Evolutionary conservation across 176 grass and related monocot genomes (phyloP).

Genomic region (Oryza brachyantha): DNA sequence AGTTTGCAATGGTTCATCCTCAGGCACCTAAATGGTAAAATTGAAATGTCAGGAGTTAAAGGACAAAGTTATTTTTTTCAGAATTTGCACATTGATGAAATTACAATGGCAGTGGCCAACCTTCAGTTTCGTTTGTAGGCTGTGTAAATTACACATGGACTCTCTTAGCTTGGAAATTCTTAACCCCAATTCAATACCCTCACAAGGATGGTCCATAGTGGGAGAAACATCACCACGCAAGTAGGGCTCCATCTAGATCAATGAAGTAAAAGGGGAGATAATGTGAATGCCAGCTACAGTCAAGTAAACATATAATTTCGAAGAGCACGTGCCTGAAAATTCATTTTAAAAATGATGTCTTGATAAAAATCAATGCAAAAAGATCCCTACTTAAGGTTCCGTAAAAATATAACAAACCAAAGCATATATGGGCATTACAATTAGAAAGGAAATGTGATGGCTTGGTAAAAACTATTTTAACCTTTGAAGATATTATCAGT

Average conservation of each 20-base stretch:
- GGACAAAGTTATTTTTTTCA: constrained; percentile 4
- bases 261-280: constrained; percentile 45
- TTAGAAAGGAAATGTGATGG: not conserved
- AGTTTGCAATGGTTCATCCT: constrained; percentile 87
- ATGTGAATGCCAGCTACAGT: constrained; percentile 24
- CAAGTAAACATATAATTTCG: not conserved
- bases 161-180: constrained; percentile 74
- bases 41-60: constrained; percentile 15
- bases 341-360: no score
- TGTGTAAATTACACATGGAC: constrained; percentile 69
- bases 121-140: constrained; percentile 88
- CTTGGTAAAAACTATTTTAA: not conserved
- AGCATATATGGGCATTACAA: not conserved
- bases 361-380: constrained; percentile 3
- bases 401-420: not conserved
- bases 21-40: constrained; percentile 51
- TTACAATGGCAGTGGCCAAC: constrained; percentile 23
- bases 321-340: not conserved
- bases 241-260: constrained; percentile 94
- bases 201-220: constrained; percentile 49
- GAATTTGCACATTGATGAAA: constrained; percentile 11
- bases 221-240: constrained; percentile 69
- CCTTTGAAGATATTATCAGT: not conserved
- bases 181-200: constrained; percentile 40
- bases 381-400: not conserved